Conservation (phyloP, 2,329 filamentous ascomycete species). For the Cladophialophora exuberans region DNA sequence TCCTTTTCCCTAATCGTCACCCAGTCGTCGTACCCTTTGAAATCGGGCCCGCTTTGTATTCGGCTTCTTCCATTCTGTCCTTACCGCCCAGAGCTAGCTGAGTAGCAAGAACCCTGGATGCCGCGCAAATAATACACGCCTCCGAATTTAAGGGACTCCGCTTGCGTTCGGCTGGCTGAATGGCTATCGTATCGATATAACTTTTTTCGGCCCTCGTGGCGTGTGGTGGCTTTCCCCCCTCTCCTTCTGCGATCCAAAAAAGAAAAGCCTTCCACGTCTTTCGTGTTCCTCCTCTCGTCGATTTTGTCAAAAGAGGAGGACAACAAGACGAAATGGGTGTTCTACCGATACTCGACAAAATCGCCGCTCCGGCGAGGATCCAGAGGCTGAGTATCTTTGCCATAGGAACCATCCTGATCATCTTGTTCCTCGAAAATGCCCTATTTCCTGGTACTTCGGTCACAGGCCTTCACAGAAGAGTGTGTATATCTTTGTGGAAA, state of each 20-base stretch:
- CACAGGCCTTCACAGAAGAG: slow-evolving; percentile 12
- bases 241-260: background rate
- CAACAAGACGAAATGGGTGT: slow-evolving; percentile 21
- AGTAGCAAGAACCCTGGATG: slow-evolving; percentile 23
- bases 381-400: slow-evolving; percentile 24
- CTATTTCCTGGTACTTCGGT: slow-evolving; percentile 18
- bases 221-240: background rate
- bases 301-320: slow-evolving; percentile 5
- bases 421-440: slow-evolving; percentile 25
- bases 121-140: slow-evolving; percentile 15
- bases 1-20: background rate
- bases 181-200: slow-evolving; percentile 21
- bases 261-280: background rate
- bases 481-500: background rate
- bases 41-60: slow-evolving; percentile 2
- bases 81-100: slow-evolving; percentile 10
- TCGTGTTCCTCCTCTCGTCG: slow-evolving; percentile 8
- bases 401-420: slow-evolving; percentile 16
- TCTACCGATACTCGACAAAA: slow-evolving; percentile 20
- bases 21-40: background rate
- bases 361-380: slow-evolving; percentile 26
- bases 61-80: slow-evolving; percentile 10
- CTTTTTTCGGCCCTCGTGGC: slow-evolving; percentile 8
- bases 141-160: slow-evolving; percentile 13
- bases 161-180: slow-evolving; percentile 1